Conservation (phyloP, 2,329 filamentous ascomycete genomes). For the Exophiala aquamarina region DNA sequence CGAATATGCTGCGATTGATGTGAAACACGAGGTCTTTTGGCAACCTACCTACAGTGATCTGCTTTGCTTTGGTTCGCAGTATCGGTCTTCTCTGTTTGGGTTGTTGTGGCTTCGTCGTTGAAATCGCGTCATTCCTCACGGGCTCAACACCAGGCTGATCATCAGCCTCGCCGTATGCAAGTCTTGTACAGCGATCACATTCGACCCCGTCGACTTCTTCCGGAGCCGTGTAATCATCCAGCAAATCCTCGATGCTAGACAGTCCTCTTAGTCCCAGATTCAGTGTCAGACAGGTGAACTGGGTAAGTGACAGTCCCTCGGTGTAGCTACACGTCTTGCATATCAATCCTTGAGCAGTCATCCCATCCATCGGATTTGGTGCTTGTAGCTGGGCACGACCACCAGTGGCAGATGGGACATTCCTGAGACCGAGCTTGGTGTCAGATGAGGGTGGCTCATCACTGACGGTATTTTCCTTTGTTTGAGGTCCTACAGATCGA, state of each 20-base stretch:
- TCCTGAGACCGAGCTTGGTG: too few relatives aligned
- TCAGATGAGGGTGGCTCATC: too few relatives aligned
- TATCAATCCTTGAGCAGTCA: constrained; percentile 83
- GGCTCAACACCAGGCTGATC: not conserved
- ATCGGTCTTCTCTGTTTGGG: constrained; percentile 68
- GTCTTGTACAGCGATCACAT: constrained; percentile 79
- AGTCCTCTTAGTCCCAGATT: constrained; percentile 67
- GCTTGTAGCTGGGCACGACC: constrained; percentile 24
- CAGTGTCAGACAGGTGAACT: constrained; percentile 90
- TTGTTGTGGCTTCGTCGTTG: constrained; percentile 39
- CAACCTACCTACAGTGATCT: constrained; percentile 79
- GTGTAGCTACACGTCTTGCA: constrained; percentile 84
- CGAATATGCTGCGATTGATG: constrained; percentile 87
- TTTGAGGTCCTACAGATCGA: not conserved
- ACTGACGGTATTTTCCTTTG: not conserved
- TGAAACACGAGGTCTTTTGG: constrained; percentile 82
- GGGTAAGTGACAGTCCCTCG: constrained; percentile 83
- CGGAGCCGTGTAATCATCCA: constrained; percentile 81
- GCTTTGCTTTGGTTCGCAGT: constrained; percentile 81
- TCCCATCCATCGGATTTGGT: constrained; percentile 80
- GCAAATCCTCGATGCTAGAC: constrained; percentile 73
- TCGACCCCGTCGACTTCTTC: constrained; percentile 88
- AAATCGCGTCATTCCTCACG: constrained; percentile 33
- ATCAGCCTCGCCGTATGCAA: constrained; percentile 3
- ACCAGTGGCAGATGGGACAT: not conserved